Base-by-base conservation (phyloP, 2,329 filamentous ascomycete species). In the Aspergillus neoniger region DNA sequence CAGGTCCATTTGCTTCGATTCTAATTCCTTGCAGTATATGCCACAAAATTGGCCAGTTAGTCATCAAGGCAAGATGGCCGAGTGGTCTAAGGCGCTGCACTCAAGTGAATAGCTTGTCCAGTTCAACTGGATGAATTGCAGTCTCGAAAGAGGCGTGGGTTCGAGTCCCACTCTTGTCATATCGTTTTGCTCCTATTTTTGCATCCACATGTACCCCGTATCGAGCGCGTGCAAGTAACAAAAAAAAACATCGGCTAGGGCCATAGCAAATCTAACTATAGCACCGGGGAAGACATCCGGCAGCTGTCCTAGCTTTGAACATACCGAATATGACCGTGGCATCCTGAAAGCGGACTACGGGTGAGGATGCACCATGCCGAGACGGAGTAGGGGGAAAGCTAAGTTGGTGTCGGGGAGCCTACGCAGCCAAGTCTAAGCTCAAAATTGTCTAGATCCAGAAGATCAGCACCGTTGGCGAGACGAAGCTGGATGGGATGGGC, bases 401-500 rank as follows among this genome's bases (percentile, higher is more conserved):
- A 58, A 58, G 39, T 52, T 55, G 23, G 10, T 44, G 39, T 32
- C 39, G 52, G 52, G 52, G 52, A 44, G 52, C 28, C 52, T 44
- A 43, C 53, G 53, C 39, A 43, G 19, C 41, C 5, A 30, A 43
- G 28, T 30, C 53, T 55, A 55, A 44, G 14, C 53, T 9, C 15
- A 8, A 47, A n/a, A 19, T 12, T 38, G 53, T 17, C 39, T 47
- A 55, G 53, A 21, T 15, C 28, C 25, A 44, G 55, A 25, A 39
- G 60, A 62, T 62, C 60, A 55, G 60, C 60, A 43, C 60, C 60
- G 60, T 62, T 62, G 57, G 41, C 56, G 52, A 49, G 60, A 55
- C 52, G 39, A 59, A 48, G 58, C 59, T 59, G 56, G 56, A 55
- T 50, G 56, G 43, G 44, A 54, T 36, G 51, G 36, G 48, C 49